Percentiles rank a stretch among this genome's conserved stretches.
phyloP scores from a whole-genome alignment of 2,329 filamentous ascomycete species.

The Ceratocystis lukuohia region DNA sequence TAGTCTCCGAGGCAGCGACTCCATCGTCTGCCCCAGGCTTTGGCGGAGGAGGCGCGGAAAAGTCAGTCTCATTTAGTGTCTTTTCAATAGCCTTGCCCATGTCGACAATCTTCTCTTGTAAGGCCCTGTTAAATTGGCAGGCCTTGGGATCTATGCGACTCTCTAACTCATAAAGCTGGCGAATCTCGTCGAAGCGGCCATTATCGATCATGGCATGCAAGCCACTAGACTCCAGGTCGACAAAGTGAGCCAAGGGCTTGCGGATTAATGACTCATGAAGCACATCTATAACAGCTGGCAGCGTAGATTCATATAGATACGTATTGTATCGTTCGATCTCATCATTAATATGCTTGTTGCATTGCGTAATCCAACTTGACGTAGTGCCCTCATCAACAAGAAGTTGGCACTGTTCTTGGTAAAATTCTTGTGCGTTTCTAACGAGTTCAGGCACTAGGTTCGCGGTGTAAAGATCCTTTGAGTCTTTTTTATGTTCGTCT shows the following conservation, averaged over 20 bases:
- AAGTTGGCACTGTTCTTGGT: constrained; percentile 57
- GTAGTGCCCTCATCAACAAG: constrained; percentile 69
- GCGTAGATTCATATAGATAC: constrained; percentile 60
- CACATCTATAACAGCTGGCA: constrained; percentile 58
- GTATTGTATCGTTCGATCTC: constrained; percentile 73
- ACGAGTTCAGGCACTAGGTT: constrained; percentile 73
- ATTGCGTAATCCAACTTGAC: constrained; percentile 65
- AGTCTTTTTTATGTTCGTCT: constrained; percentile 60
- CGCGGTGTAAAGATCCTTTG: constrained; percentile 69
- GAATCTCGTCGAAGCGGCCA: constrained; percentile 63
- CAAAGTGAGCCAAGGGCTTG: constrained; percentile 64
- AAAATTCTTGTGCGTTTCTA: constrained; percentile 56
- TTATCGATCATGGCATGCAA: constrained; percentile 85
- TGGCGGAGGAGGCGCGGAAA: constrained; percentile 29
- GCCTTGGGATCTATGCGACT: constrained; percentile 65
- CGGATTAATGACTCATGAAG: constrained; percentile 71
- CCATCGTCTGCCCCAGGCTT: constrained; percentile 28
- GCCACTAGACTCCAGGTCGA: constrained; percentile 73
- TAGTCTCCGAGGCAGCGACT: constrained; percentile 26
- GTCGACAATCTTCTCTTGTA: constrained; percentile 64
- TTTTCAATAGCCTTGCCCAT: constrained; percentile 76
- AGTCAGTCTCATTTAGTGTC: constrained; percentile 41
- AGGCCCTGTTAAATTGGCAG: constrained; percentile 50
- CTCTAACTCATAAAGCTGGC: constrained; percentile 70
- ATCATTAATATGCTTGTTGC: constrained; percentile 60